Evolutionary conservation across 2,329 filamentous ascomycete species (phyloP), one percentile per base, ranked within the genome.

Genomic region (Xylaria multiplex): DNA sequence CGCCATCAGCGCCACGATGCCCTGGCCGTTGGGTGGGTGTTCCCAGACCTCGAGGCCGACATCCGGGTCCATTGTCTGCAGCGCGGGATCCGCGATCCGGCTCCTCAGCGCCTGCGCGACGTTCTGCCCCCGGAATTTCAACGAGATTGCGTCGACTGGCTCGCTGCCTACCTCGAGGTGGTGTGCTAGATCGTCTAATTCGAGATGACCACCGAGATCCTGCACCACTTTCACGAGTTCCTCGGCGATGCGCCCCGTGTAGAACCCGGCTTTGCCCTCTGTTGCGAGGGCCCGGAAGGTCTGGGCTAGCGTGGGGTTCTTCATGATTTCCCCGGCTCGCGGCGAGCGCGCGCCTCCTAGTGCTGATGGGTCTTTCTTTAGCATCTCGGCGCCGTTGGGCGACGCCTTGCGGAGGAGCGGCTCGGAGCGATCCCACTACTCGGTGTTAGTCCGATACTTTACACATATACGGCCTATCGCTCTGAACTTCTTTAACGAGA

Each of bases 11-110:
- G 96, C 96, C 2, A 98, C 92, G 70, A 98, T 94, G 1, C 96
- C 96, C 79, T 98, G 96, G 0, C 96, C 94, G 74, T 98, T 98
- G 8, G 96, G 96, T 42, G 95, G 94, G 76, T 98, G 95, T 76
- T 99, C 96, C 95, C 95, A 98, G 0, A 99, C 82, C 75, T 97
- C 90, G 48, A 97, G 85, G 9, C 89, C 88, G 13, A 82, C 78
- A 57, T 84, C 81, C 27, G 77, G 73, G 64, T 76, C 72, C 4
- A 79, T 77, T 19, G 55, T 30, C 45, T 68, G 62, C 22, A 32
- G 9, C 77, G 68, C 79, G 76, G 8, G 75, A 64, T 43, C 78
- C 75, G 80, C 60, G 8, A 75, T 63, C n/a, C 64, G 65, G 24
- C 72, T 70, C 53, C 70, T 64, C 35, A 73, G 64, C 19, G 59